Evolutionary conservation across 2,329 filamentous ascomycete species (phyloP).

Genomic region (Alternaria sp.): DNA sequence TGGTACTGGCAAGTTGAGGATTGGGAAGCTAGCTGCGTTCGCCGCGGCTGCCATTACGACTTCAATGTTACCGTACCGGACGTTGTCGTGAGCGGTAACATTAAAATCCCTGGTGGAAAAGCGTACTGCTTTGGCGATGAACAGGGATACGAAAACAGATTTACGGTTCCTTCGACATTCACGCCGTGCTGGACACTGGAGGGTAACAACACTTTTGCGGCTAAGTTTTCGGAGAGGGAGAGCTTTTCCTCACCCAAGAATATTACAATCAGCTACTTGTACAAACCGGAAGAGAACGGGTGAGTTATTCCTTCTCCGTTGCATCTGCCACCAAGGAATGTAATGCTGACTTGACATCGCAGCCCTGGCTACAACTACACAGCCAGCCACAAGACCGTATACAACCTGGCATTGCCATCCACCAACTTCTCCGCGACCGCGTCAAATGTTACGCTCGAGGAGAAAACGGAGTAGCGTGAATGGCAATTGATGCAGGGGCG

Average conservation of each 20-base stretch:
- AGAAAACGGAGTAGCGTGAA: not conserved
- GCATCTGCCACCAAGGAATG: too few relatives aligned
- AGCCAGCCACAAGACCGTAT: constrained; percentile 21
- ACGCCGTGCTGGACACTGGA: constrained; percentile 23
- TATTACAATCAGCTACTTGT: constrained; percentile 6
- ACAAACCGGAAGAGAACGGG: not conserved
- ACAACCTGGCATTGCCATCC: constrained; percentile 28
- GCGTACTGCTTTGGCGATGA: constrained; percentile 32
- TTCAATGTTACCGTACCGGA: constrained; percentile 35
- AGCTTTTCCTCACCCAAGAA: not conserved
- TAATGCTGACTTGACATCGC: not conserved
- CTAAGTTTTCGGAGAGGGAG: constrained; percentile 20
- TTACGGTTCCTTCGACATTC: constrained; percentile 13
- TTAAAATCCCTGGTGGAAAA: constrained; percentile 22
- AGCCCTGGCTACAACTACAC: constrained; percentile 34
- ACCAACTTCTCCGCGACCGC: constrained; percentile 27
- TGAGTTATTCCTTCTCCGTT: not conserved
- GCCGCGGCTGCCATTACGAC: constrained; percentile 33
- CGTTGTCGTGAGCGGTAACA: not conserved
- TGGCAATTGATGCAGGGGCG: not conserved
- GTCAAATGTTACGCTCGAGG: constrained; percentile 1
- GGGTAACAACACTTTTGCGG: constrained; percentile 30
- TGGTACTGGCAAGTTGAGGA: constrained; percentile 32
- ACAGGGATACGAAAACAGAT: constrained; percentile 23
- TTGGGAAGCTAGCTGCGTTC: constrained; percentile 31